Evolutionary conservation across 179 eudicot genomes (phyloP).

Genomic region (Drosera spatulata): DNA sequence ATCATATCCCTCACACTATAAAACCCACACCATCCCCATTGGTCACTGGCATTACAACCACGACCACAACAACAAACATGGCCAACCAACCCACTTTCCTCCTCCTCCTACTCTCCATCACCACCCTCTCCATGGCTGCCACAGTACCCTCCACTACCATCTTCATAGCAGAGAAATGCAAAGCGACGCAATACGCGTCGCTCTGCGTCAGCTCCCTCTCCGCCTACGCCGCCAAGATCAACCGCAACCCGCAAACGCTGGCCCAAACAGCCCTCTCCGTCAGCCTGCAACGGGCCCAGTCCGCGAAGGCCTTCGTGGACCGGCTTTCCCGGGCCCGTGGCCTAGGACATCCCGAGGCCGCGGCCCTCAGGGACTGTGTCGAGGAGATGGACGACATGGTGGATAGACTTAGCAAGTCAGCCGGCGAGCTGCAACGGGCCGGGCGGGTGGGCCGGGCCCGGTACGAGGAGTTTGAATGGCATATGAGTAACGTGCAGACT

Average conservation of each 20-base stretch:
- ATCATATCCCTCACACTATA: too few relatives aligned
- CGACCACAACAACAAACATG: slow-evolving; percentile 1
- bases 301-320: slow-evolving; percentile 11
- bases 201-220: slow-evolving; percentile 27
- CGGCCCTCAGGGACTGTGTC: slow-evolving; percentile 13
- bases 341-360: slow-evolving; percentile 18
- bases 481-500: neutral
- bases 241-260: slow-evolving; percentile 17
- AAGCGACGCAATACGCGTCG: slow-evolving; percentile 21
- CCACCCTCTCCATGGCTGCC: slow-evolving; percentile 5
- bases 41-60: too few relatives aligned
- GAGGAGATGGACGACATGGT: slow-evolving; percentile 1
- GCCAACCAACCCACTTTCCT: slow-evolving; percentile 3
- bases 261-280: slow-evolving; percentile 30
- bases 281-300: slow-evolving; percentile 19
- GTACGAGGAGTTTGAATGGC: slow-evolving; percentile 8
- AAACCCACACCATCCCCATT: too few relatives aligned
- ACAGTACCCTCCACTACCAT: slow-evolving; percentile 5
- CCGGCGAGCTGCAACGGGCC: neutral
- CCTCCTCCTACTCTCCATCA: neutral
- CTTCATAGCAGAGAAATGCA: slow-evolving; percentile 27
- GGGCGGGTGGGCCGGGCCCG: neutral
- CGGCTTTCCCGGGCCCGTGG: slow-evolving; percentile 21
- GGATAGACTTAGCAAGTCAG: slow-evolving; percentile 6
- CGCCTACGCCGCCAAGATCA: slow-evolving; percentile 17